A percentile compares a stretch with the other conserved stretches of the same genome.
phyloP scores from a whole-genome alignment of 805 yeast genomes.

The Candida mattraensis region DNA sequence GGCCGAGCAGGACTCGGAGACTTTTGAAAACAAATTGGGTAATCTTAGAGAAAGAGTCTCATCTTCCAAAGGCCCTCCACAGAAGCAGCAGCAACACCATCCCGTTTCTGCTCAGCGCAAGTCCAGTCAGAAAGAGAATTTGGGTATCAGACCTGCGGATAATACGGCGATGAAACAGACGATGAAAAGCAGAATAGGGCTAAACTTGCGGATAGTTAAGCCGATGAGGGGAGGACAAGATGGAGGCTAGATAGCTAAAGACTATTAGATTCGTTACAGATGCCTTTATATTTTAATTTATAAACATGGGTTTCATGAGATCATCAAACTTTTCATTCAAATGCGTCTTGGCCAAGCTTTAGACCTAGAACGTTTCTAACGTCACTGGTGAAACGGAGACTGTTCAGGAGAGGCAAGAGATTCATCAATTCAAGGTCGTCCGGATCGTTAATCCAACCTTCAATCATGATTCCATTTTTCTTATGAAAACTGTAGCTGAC shows the following conservation, averaged over 20 bases:
- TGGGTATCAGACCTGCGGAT: constrained; percentile 12
- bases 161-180: constrained; percentile 11
- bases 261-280: neutral
- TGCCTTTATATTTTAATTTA: no score
- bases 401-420: constrained; percentile 74
- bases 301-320: constrained; percentile 2
- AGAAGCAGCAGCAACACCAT: constrained; percentile 5
- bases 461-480: constrained; percentile 87
- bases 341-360: constrained; percentile 67
- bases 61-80: constrained; percentile 21
- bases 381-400: constrained; percentile 78
- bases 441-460: constrained; percentile 99
- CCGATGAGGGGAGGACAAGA: constrained; percentile 31
- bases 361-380: constrained; percentile 77
- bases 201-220: constrained; percentile 60
- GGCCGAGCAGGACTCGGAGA: constrained; percentile 47
- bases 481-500: constrained; percentile 81
- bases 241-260: constrained; percentile 14
- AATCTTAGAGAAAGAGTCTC: constrained; percentile 27
- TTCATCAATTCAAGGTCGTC: constrained; percentile 80
- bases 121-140: constrained; percentile 19
- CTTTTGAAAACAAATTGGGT: constrained; percentile 46
- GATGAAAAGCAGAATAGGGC: constrained; percentile 39
- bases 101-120: constrained; percentile 1
- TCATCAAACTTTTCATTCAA: constrained; percentile 39